Percentiles rank a stretch among this genome's conserved stretches.
phyloP scores from a whole-genome alignment of 768 basidiomycete species.

The Tephrocybe sp. region DNA sequence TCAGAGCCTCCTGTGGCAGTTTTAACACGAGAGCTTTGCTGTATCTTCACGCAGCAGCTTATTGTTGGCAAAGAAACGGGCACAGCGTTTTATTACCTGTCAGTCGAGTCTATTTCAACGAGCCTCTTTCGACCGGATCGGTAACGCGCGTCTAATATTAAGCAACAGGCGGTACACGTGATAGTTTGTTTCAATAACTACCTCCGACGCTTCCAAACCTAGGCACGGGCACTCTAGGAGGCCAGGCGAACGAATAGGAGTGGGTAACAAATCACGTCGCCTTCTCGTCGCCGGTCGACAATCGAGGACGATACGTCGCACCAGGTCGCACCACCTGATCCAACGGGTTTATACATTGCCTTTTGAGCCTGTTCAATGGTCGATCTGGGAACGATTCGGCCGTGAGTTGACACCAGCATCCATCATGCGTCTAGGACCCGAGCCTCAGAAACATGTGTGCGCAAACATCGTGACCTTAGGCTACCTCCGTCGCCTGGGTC shows the following conservation, averaged over 20 bases:
- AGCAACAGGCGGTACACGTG: no score
- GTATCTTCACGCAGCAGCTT: no score
- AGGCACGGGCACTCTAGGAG: background rate
- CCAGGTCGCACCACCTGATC: background rate
- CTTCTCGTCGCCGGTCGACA: background rate
- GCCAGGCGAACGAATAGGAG: background rate
- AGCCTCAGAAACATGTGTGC: background rate
- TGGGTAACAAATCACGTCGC: background rate
- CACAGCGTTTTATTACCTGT: no score
- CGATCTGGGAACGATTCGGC: background rate
- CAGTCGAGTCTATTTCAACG: no score
- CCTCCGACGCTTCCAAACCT: background rate
- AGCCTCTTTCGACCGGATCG: no score
- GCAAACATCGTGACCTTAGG: background rate
- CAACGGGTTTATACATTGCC: background rate
- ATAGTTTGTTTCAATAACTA: no score
- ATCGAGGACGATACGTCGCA: background rate
- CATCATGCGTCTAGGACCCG: background rate
- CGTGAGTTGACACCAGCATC: background rate
- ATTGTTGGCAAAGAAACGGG: no score
- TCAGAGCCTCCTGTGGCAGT: no score
- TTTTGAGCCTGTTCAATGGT: background rate
- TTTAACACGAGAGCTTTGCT: no score
- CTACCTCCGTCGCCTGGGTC: background rate
- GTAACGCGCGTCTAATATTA: no score